Percentiles rank a stretch among this genome's conserved stretches.
phyloP scores from a whole-genome alignment of 2,329 filamentous ascomycete genomes.

The Stagonosporopsis chrysanthemi region DNA sequence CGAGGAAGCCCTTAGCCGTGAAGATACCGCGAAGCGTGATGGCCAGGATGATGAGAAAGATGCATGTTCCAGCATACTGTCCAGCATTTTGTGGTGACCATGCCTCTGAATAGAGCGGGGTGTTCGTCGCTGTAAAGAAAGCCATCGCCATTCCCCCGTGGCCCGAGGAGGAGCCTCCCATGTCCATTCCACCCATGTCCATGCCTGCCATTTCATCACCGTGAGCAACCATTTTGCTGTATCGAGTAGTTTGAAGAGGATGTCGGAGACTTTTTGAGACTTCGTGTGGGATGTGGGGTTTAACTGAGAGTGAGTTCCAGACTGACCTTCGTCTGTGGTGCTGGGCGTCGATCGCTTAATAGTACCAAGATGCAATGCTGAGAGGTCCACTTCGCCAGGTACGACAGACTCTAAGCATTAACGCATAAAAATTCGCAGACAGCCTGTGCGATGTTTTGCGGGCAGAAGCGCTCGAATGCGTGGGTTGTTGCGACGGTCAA shows the following conservation, averaged over 20 bases:
- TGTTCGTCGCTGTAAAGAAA: conserved; percentile 71
- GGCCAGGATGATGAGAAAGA: conserved; percentile 84
- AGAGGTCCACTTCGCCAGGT: conserved; percentile 27
- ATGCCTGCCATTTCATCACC: conserved; percentile 31
- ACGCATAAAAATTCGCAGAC: conserved; percentile 32
- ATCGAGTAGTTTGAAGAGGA: background rate
- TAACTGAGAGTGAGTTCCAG: conserved; percentile 39
- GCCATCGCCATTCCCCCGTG: conserved; percentile 60
- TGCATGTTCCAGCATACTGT: conserved; percentile 85
- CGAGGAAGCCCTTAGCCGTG: conserved; percentile 68
- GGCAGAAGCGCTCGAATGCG: conserved; percentile 35
- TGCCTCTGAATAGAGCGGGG: conserved; percentile 69
- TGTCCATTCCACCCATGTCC: conserved; percentile 31
- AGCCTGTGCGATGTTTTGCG: conserved; percentile 21
- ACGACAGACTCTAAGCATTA: conserved; percentile 32
- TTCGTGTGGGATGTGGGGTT: background rate
- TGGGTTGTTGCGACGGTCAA: conserved; percentile 44
- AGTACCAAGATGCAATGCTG: conserved; percentile 13
- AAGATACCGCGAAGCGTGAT: conserved; percentile 73
- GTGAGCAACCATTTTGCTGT: conserved; percentile 40
- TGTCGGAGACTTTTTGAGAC: background rate
- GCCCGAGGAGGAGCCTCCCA: conserved; percentile 26
- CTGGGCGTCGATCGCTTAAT: conserved; percentile 31
- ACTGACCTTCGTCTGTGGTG: conserved; percentile 31
- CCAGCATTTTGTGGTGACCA: conserved; percentile 79